Evolutionary conservation across 2,329 filamentous ascomycete species (phyloP), one percentile per base, ranked within the genome.

Genomic region (Eurotiales sp.): DNA sequence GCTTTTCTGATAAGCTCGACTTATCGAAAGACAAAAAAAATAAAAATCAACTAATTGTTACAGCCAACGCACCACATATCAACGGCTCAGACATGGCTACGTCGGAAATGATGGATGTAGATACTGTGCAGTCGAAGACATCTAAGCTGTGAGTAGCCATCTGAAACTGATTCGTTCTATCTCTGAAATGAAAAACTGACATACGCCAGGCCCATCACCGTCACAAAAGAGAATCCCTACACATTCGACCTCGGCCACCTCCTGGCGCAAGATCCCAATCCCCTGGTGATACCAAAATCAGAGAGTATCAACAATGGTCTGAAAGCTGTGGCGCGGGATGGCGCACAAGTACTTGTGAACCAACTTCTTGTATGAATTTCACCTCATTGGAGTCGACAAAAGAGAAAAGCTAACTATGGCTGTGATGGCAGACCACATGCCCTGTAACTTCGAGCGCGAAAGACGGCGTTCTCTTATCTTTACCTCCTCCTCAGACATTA

Each of bases 201-300:
- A 4, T 44, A 27, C 17, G 17, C 11, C 46, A 73, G 71, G 8
- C 79, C 83, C 40, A 77, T 87, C 56, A 81, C 78, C 14, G 86
- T 90, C 65, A 78, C 85, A 55, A 95, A 95, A 73, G 86, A 90
- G 4, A 95, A 87, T 6, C 90, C 91, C 8, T 95, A 95, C 77
- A 90, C 84, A 60, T 96, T 95, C 75, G 90, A 96, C 70, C 85
- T 96, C 36, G 86, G 90, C 59, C 84, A 95, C 66, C 85, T 97
- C 49, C 81, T 95, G 66, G 87, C 84, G 70, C 85, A 85, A 65
- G 93, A 97, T 73, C 82, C 90, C 34, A 97, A 96, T 73, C 89
- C 92, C 2, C 76, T 93, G 46, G 74, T 79, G 44, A 72, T 84
- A 56, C 72, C 80, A 60, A 71, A 70, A 46, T 72, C 72, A 55